These are phyloP conservation scores for Moricandia arvensis DNA, from an alignment of 345 rosid genomes.

Conservation along the genomic window DNA sequence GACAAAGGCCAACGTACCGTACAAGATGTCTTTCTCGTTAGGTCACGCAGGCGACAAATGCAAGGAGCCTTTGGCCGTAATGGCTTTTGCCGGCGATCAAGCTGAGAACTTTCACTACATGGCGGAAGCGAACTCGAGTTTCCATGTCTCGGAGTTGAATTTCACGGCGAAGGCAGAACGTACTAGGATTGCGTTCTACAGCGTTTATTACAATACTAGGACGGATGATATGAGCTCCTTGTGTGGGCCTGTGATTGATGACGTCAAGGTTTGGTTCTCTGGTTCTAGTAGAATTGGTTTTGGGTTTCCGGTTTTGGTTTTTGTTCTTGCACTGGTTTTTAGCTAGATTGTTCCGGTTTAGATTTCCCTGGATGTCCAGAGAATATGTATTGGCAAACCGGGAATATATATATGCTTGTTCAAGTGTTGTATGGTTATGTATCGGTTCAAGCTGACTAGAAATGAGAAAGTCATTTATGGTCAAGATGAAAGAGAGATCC, in stretches of 20 bases:
- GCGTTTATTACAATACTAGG: constrained; percentile 89
- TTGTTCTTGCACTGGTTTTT: constrained; percentile 28
- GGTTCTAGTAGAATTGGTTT: constrained; percentile 38
- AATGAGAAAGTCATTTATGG: background rate
- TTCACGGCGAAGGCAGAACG: constrained; percentile 87
- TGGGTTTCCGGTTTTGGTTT: constrained; percentile 36
- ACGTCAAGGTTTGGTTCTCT: constrained; percentile 74
- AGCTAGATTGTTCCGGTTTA: constrained; percentile 31
- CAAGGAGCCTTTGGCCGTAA: constrained; percentile 79
- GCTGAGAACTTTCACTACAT: constrained; percentile 73
- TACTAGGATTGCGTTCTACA: constrained; percentile 80
- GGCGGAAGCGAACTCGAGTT: constrained; percentile 61
- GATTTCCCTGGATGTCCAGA: background rate
- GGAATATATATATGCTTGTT: background rate
- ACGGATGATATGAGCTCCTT: constrained; percentile 88
- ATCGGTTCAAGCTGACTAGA: background rate
- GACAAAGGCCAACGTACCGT: constrained; percentile 53
- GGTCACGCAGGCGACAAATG: constrained; percentile 89
- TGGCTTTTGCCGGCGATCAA: constrained; percentile 96
- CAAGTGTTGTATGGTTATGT: background rate
- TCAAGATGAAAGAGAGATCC: background rate
- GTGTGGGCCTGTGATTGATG: constrained; percentile 96
- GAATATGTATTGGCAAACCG: background rate
- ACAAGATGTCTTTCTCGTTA: constrained; percentile 59
- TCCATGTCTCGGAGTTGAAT: constrained; percentile 54